Base-by-base conservation (phyloP, 176 grass and related monocot genomes). In the Hyparrhenia diplandra region DNA sequence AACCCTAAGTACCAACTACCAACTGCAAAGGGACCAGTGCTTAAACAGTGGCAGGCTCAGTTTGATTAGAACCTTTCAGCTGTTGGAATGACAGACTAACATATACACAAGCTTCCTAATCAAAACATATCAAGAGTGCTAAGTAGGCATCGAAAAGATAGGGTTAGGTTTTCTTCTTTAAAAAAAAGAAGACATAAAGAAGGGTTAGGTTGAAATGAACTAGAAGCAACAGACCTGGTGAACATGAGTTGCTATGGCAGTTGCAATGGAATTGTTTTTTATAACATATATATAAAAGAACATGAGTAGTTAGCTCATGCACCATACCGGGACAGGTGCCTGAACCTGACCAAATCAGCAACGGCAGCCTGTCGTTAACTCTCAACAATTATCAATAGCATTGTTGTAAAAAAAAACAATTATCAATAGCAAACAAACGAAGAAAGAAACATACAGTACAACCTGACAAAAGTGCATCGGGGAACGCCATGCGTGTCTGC, bases 341-440 rank as follows among this genome's bases (percentile, higher is more conserved):
- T 18, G 72, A 77, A n/a, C n/a, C n/a, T n/a, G n/a, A n/a, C 66
- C 87, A 89, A 82, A 85, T 67, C 78, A 89, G 78, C 78, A 46
- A 13, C 59, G 13, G 45, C 57, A 71, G 7, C 55, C 45, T 71
- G 77, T 18, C 65, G 11, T 76, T 37, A 20, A 60, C 13, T 13
- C 57, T 27, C 10, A 0, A 60, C 10, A 13, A 25, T 13, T 60
- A 27, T 55, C 51, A n/a, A 55, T n/a, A n/a, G n/a, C n/a, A n/a
- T n/a, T n/a, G n/a, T n/a, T n/a, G n/a, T n/a, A n/a, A n/a, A n/a
- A n/a, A n/a, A n/a, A n/a, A n/a, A n/a, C n/a, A n/a, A n/a, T n/a
- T n/a, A n/a, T n/a, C n/a, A n/a, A n/a, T 13, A 1, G 1, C 27
- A 55, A 55, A 41, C 8, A 64, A 31, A 18, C 6, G 43, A 23